Conservation (phyloP, 768 basidiomycete species). For the Tricholoma matsutake region DNA sequence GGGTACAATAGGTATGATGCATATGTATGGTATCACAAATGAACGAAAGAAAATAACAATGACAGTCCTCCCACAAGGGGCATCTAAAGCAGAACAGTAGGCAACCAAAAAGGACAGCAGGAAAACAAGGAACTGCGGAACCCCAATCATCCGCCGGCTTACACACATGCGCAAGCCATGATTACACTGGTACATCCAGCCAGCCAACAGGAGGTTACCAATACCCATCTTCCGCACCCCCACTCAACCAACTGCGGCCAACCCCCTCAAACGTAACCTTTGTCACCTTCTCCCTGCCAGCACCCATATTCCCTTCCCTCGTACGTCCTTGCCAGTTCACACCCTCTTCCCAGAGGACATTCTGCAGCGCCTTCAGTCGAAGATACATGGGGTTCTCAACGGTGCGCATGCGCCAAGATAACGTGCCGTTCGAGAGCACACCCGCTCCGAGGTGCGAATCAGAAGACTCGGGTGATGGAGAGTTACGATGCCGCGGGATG, state of each 20-base stretch:
- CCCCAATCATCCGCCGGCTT: not conserved
- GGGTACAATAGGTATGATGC: not conserved
- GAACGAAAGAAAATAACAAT: not conserved
- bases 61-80: not conserved
- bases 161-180: not conserved
- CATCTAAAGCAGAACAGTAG: not conserved
- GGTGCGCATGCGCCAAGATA: slow-evolving; percentile 44
- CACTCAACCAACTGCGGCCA: slow-evolving; percentile 48
- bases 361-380: slow-evolving; percentile 59
- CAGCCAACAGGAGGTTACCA: not conserved
- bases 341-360: slow-evolving; percentile 44
- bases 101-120: not conserved
- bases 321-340: slow-evolving; percentile 46
- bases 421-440: slow-evolving; percentile 14
- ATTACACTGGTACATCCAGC: not conserved
- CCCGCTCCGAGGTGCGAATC: not conserved
- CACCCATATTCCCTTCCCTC: slow-evolving; percentile 47
- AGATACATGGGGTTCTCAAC: slow-evolving; percentile 60
- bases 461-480: not conserved
- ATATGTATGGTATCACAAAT: slow-evolving; percentile 2
- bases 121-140: not conserved
- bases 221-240: not conserved
- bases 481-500: not conserved
- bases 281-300: slow-evolving; percentile 56
- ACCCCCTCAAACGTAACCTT: slow-evolving; percentile 60